These are phyloP conservation scores for Talaromyces amestolkiae DNA, from an alignment of 2,329 filamentous ascomycete genomes.

Conservation along the genomic window DNA sequence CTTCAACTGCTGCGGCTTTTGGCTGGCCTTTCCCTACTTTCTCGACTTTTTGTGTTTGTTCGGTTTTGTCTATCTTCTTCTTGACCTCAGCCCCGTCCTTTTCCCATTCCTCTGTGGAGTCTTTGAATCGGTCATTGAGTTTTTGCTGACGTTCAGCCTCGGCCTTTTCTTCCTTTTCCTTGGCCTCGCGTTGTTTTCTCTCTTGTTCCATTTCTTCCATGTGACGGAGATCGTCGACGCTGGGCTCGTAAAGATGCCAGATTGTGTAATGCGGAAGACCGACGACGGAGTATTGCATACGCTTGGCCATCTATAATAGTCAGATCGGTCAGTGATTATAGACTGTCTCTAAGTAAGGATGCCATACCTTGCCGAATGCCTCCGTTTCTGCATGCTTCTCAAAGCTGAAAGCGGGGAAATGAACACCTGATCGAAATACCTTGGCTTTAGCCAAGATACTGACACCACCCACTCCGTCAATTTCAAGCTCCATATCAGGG, in stretches of 20 bases:
- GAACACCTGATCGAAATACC: conserved; percentile 90
- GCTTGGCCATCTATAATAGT: conserved; percentile 79
- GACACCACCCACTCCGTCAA: conserved; percentile 95
- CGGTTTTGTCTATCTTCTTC: conserved; percentile 51
- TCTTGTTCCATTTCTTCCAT: conserved; percentile 99
- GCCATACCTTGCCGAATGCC: conserved; percentile 88
- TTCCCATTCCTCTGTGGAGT: conserved; percentile 78
- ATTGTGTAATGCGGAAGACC: conserved; percentile 97
- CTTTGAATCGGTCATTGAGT: conserved; percentile 76
- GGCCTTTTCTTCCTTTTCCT: conserved; percentile 73
- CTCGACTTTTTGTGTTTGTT: conserved; percentile 34
- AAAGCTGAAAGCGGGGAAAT: conserved; percentile 98
- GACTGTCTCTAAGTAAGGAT: neutral
- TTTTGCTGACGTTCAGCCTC: conserved; percentile 71
- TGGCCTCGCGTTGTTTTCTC: conserved; percentile 72
- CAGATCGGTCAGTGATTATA: neutral
- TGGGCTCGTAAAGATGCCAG: conserved; percentile 99
- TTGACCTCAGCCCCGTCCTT: conserved; percentile 81
- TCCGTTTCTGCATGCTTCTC: conserved; percentile 98
- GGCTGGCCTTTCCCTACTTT: neutral
- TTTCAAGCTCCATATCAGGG: conserved; percentile 99
- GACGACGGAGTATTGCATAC: conserved; percentile 93
- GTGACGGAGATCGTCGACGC: conserved; percentile 91
- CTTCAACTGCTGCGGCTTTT: neutral
- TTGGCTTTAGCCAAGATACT: conserved; percentile 95